Evolutionary conservation across 495 filamentous ascomycete genomes (phyloP), one percentile per base, ranked within the genome.

Genomic region (Diplogelasinospora grovesii): DNA sequence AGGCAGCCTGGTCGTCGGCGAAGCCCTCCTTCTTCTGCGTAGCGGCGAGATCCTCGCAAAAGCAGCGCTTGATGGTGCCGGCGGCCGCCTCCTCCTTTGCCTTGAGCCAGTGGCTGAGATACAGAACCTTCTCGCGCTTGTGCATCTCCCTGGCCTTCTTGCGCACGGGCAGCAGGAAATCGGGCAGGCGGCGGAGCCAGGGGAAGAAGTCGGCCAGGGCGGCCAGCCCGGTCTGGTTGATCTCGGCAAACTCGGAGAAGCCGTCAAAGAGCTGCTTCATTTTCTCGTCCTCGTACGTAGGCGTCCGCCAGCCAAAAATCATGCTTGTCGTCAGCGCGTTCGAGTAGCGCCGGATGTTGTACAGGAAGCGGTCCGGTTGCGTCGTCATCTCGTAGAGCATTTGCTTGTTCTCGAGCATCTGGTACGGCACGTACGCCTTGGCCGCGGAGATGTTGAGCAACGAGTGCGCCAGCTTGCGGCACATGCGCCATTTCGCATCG

Each of bases 291-390:
- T 77, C 63, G 40, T 65, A 65, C 4, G 56, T 63, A 0, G 63
- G 48, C 4, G 66, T 68, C 10, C 74, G 64, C 54, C 64, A 76
- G 24, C 74, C 74, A 41, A 70, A 79, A 5, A 74, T 59, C 69
- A 78, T 77, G 18, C 65, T 70, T 6, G 73, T 77, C 4, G 71
- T 71, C n/a, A 77, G 54, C 4, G 73, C 63, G 43, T 70, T 71
- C 14, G 71, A 64, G 50, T 73, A 79, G 29, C 73, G 64, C 8
- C 72, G 63, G 31, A 77, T 67, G 45, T 75, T 66, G 34, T 70
- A 57, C n/a, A 71, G 43, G 52, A 70, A 59, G 36, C 50, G 11
- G 36, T 70, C 38, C 4, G 62, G 63, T 16, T 52, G 39, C 9
- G 59, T 57, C 5, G 69, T 47, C 29, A 74, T 48, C 21, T 66